Conservation (phyloP, 331 rosid species). For the Quercus tomentella region DNA sequence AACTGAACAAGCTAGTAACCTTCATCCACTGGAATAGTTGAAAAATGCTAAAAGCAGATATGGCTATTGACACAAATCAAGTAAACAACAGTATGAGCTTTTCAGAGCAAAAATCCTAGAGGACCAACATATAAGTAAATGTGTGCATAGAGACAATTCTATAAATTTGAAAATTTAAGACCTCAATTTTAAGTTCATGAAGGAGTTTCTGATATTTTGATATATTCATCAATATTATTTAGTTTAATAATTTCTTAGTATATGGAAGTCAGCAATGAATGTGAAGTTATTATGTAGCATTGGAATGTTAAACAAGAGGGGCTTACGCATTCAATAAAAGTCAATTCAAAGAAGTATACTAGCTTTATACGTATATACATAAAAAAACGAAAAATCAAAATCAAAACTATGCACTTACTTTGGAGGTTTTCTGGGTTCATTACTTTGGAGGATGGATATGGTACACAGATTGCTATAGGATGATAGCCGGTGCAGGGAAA, state of each 20-base stretch:
- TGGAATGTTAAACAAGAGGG: no score
- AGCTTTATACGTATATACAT: no score
- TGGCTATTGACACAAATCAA: not conserved
- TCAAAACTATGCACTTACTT: no score
- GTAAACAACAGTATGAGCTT: not conserved
- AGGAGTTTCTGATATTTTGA: not conserved
- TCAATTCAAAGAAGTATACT: no score
- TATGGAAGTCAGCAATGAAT: no score
- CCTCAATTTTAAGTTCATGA: not conserved
- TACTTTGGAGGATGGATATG: no score
- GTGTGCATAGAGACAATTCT: not conserved
- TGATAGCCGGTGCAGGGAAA: no score
- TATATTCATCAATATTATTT: not conserved
- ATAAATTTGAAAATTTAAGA: not conserved
- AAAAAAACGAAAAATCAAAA: no score
- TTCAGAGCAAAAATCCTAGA: not conserved
- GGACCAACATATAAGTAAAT: not conserved
- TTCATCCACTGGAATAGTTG: not conserved
- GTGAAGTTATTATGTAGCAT: no score
- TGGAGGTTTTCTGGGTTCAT: no score
- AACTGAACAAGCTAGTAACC: not conserved
- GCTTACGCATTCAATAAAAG: no score
- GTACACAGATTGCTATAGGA: no score
- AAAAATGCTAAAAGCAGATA: not conserved
- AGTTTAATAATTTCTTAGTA: not conserved